Conservation (phyloP, 169 alveolate genomes). For the Ichthyophthirius multifiliis region DNA sequence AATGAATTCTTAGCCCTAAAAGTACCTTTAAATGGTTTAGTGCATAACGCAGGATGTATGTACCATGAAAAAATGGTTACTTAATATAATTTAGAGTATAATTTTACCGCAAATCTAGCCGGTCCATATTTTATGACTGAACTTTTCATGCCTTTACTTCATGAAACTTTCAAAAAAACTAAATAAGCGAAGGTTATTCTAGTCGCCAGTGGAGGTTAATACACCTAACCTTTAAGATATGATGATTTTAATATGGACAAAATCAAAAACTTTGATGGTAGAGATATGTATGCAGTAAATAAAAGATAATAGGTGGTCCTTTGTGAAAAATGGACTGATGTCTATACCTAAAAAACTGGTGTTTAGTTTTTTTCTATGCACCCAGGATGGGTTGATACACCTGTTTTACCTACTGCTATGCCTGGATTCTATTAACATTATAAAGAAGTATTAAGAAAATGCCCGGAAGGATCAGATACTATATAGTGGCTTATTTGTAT, state of each 20-base stretch:
- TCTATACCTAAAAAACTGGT: not conserved
- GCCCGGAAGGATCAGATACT: slow-evolving; percentile 4
- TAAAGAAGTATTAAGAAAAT: not conserved
- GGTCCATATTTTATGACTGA: not conserved
- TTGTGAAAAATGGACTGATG: not conserved
- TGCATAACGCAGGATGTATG: not conserved
- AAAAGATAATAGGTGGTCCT: not conserved
- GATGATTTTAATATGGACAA: not conserved
- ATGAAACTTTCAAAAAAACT: not conserved
- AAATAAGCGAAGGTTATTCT: not conserved
- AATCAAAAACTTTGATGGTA: not conserved
- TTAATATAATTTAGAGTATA: not conserved
- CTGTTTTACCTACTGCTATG: not conserved
- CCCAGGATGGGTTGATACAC: slow-evolving; percentile 12
- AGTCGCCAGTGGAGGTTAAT: slow-evolving; percentile 6
- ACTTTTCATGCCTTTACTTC: not conserved
- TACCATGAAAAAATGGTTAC: not conserved
- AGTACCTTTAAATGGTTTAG: not conserved
- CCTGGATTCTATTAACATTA: not conserved
- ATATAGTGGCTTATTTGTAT: not conserved
- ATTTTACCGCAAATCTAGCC: not conserved
- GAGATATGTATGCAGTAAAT: not conserved
- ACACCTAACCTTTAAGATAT: not conserved
- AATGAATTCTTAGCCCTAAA: not conserved
- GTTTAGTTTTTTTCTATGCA: not conserved